phyloP scores from a whole-genome alignment of 352 stramenopile genomes.

The Globisporangium cystogenes region DNA sequence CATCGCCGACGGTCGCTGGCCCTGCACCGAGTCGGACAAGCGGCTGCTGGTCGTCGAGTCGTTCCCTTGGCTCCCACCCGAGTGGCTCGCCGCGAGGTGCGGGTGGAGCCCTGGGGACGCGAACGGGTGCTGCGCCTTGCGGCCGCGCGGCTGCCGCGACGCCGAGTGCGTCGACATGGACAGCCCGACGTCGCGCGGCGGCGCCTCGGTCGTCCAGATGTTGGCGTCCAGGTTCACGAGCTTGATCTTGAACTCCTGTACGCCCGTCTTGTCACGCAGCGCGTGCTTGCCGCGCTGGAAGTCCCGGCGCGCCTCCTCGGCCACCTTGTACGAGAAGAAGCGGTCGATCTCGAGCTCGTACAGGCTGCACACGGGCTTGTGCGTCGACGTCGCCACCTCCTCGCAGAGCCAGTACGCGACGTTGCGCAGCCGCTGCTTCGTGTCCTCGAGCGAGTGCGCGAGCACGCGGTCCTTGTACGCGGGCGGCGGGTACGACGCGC shows the following conservation, averaged over 20 bases:
- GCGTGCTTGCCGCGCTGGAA: constrained; percentile 19
- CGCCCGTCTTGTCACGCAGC: constrained; percentile 30
- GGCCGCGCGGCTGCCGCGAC: constrained; percentile 1
- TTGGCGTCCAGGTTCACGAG: constrained; percentile 51
- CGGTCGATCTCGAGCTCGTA: constrained; percentile 52
- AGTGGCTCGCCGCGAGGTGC: background rate
- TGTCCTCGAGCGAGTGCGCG: constrained; percentile 40
- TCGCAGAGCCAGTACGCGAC: constrained; percentile 45
- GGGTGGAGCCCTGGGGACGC: background rate
- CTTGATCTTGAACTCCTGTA: constrained; percentile 49
- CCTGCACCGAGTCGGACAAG: constrained; percentile 10
- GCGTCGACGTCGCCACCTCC: constrained; percentile 32
- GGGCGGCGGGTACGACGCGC: constrained; percentile 16
- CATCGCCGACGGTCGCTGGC: constrained; percentile 6
- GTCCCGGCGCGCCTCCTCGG: constrained; percentile 16
- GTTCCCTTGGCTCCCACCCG: constrained; percentile 1
- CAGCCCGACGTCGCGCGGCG: constrained; percentile 2
- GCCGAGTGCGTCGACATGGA: constrained; percentile 6
- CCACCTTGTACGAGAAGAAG: constrained; percentile 41
- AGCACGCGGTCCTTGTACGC: constrained; percentile 76
- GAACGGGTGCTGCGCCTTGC: constrained; percentile 2
- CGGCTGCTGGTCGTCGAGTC: constrained; percentile 10
- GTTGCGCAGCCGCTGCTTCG: constrained; percentile 29
- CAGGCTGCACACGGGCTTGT: constrained; percentile 46
- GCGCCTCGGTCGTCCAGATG: constrained; percentile 31